phyloP scores from a whole-genome alignment of 768 basidiomycete species.

The Austroboletus festivus region DNA sequence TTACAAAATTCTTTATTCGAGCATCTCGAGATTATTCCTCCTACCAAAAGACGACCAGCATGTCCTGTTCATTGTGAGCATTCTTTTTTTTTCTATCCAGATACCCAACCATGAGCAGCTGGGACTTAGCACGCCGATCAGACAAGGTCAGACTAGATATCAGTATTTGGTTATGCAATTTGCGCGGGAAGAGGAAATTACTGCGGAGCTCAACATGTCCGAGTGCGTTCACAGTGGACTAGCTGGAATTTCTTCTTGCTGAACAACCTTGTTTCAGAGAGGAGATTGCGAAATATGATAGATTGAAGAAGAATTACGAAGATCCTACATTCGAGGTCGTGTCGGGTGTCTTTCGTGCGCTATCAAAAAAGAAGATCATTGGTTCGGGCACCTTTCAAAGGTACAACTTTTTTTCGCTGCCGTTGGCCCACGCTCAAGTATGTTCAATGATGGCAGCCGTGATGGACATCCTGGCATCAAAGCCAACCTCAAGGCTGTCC shows the following conservation, averaged over 20 bases:
- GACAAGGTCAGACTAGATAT: conserved; percentile 97
- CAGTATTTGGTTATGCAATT: conserved; percentile 99
- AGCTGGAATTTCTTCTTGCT: background rate
- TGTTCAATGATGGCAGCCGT: conserved; percentile 46
- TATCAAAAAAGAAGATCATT: conserved; percentile 89
- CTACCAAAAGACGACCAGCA: conserved; percentile 97
- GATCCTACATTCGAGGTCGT: conserved; percentile 95
- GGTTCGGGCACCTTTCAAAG: conserved; percentile 84
- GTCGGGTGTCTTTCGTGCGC: conserved; percentile 86
- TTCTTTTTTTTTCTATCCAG: background rate
- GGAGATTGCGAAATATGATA: conserved; percentile 73
- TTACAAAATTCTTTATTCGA: conserved; percentile 91
- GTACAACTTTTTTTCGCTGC: conserved; percentile 35
- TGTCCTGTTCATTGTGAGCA: conserved; percentile 86
- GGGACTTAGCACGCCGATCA: conserved; percentile 87
- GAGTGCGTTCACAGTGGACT: conserved; percentile 56
- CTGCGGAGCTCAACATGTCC: conserved; percentile 87
- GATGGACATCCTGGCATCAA: conserved; percentile 94
- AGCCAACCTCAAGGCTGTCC: conserved; percentile 93
- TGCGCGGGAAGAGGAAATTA: conserved; percentile 94
- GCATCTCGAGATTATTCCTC: conserved; percentile 85
- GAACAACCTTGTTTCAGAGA: conserved; percentile 44
- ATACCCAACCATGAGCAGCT: conserved; percentile 48
- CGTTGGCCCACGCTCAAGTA: background rate
- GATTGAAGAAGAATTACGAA: conserved; percentile 91